Conservation (phyloP, 345 rosid species). For the Leavenworthia alabamica region DNA sequence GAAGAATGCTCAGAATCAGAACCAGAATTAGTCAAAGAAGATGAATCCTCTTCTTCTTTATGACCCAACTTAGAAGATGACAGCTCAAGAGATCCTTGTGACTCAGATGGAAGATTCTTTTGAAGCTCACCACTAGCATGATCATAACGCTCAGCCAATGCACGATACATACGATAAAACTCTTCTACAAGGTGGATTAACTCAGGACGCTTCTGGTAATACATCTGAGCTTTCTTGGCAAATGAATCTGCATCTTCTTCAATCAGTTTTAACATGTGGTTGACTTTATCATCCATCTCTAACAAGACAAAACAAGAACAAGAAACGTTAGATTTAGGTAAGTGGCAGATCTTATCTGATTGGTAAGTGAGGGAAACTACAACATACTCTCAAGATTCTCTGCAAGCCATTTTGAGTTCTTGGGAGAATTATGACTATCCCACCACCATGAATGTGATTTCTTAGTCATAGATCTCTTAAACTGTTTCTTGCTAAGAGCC, state of each 20-base stretch:
- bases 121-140: conserved; percentile 62
- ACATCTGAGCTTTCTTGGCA: conserved; percentile 87
- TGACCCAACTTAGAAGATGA: conserved; percentile 44
- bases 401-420: conserved; percentile 79
- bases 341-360: conserved; percentile 1
- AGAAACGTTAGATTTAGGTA: conserved; percentile 1
- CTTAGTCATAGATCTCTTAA: conserved; percentile 44
- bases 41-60: conserved; percentile 56
- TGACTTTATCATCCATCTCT: conserved; percentile 87
- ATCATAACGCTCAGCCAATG: conserved; percentile 87
- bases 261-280: conserved; percentile 67
- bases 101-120: conserved; percentile 43
- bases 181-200: conserved; percentile 65
- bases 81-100: conserved; percentile 35
- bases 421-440: conserved; percentile 75
- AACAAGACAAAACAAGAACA: conserved; percentile 4
- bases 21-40: conserved; percentile 59
- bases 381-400: conserved; percentile 72
- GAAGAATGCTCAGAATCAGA: conserved; percentile 45
- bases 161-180: conserved; percentile 73
- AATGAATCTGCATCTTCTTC: conserved; percentile 90
- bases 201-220: conserved; percentile 78
- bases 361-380: background rate
- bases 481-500: conserved; percentile 31
- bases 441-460: conserved; percentile 85